Evolutionary conservation across 768 basidiomycete species (phyloP), one percentile per base, ranked within the genome.

Genomic region (Trametes villosa): DNA sequence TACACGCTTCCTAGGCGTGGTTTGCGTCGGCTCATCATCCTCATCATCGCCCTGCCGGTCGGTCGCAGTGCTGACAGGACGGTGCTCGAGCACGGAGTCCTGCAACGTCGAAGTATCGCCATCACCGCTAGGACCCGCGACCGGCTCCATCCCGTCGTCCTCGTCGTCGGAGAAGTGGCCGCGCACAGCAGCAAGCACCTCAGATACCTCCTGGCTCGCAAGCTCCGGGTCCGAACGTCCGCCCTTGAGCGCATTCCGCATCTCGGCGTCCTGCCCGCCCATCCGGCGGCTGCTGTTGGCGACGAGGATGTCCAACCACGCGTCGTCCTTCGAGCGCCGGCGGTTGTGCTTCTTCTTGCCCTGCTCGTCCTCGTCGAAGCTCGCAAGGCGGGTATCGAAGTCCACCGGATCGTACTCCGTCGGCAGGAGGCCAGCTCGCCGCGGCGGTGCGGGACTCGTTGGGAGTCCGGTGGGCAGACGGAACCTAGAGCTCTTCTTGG

Each of bases 291-390:
- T 72, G 64, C 82, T 83, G 15, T 71, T 82, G 44, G 85, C 86
- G 2, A 94, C 91, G 11, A 93, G 75, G 41, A 94, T 94, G 73
- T 94, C 92, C 41, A 94, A 91, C 91, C 92, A 93, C 4, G 91
- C 90, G 68, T 94, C 92, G 51, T 90, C 87, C 65, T 74, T 77
- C 20, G 80, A 78, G 36, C 81, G 73, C 49, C 80, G 58, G 22
- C 72, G 73, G 38, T 75, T 69, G 20, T 79, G 72, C 68, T 78
- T 77, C 74, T 83, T 76, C 41, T 67, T 61, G 13, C 40, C 8
- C 42, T 64, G 38, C 49, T 74, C 81, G 64, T 81, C 79, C 22
- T 81, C 80, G 56, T 78, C 80, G 29, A 79, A 86, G 67, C 85
- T 87, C 41, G 89, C 86, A 68, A 92, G 76, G 60, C 91, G 81